Evolutionary conservation across 306 rosid genomes (phyloP).

Genomic region (Lagenaria siceraria): DNA sequence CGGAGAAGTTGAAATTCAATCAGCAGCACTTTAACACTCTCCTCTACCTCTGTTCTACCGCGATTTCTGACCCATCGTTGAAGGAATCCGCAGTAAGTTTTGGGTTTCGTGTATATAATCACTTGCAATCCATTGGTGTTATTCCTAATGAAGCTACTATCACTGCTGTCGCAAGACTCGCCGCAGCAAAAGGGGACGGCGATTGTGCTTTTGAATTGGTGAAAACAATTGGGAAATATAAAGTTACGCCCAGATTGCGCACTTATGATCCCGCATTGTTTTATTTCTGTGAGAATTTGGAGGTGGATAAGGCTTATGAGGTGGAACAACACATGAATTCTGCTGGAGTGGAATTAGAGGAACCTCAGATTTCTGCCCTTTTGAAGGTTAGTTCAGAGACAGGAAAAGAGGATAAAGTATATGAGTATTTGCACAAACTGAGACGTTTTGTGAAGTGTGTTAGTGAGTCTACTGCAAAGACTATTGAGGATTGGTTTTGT

Average conservation of each 20-base stretch:
- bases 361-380: conserved; percentile 53
- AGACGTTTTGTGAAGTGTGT: conserved; percentile 50
- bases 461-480: conserved; percentile 31
- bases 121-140: conserved; percentile 25
- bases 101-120: conserved; percentile 59
- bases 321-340: conserved; percentile 51
- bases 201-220: conserved; percentile 48
- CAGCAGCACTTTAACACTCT: conserved; percentile 64
- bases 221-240: conserved; percentile 30
- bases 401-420: conserved; percentile 49
- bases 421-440: conserved; percentile 64
- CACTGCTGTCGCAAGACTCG: conserved; percentile 59
- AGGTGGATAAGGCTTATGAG: conserved; percentile 66
- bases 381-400: conserved; percentile 42
- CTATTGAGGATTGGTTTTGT: conserved; percentile 66
- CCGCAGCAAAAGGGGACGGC: conserved; percentile 57
- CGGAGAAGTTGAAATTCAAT: conserved; percentile 24
- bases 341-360: conserved; percentile 46
- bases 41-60: conserved; percentile 74
- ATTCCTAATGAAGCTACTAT: conserved; percentile 72
- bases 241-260: conserved; percentile 42
- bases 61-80: conserved; percentile 32
- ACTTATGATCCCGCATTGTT: conserved; percentile 63
- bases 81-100: conserved; percentile 28
- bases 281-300: conserved; percentile 42